A percentile compares a stretch with the other conserved stretches of the same genome.
Evolutionary conservation across 2,329 filamentous ascomycete species (phyloP).

Genomic region (Penicillium capsulatum): DNA sequence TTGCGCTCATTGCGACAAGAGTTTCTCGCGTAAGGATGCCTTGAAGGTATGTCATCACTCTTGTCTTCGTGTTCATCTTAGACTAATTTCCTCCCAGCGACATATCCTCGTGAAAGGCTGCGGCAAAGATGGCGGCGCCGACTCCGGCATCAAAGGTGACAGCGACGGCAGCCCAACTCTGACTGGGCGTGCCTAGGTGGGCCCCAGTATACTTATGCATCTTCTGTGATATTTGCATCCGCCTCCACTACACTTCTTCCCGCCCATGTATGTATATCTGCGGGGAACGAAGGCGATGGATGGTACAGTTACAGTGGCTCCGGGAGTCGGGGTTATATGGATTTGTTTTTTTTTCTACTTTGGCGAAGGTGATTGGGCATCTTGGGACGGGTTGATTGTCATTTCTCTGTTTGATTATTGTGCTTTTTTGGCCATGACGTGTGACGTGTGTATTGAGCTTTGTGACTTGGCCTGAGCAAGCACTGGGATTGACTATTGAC

Average conservation of each 20-base stretch:
- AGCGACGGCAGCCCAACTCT: constrained; percentile 19
- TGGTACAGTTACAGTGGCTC: constrained; percentile 14
- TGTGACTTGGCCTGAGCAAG: constrained; percentile 18
- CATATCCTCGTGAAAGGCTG: constrained; percentile 66
- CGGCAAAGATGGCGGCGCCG: constrained; percentile 47
- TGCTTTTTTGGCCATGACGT: constrained; percentile 22
- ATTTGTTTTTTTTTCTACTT: constrained; percentile 8
- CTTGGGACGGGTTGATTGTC: constrained; percentile 13
- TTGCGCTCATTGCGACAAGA: constrained; percentile 88
- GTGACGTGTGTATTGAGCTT: constrained; percentile 24
- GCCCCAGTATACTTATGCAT: constrained; percentile 9
- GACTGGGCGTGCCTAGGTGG: constrained; percentile 15
- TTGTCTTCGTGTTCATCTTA: background rate
- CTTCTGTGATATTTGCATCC: constrained; percentile 9
- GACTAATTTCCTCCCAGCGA: constrained; percentile 43
- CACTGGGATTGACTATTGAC: constrained; percentile 10
- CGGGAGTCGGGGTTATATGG: constrained; percentile 17
- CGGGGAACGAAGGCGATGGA: constrained; percentile 5
- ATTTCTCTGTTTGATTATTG: constrained; percentile 10
- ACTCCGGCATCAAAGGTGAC: constrained; percentile 17
- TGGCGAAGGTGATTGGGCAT: constrained; percentile 20
- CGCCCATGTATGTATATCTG: constrained; percentile 12
- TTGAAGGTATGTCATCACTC: constrained; percentile 69
- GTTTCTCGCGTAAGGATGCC: constrained; percentile 93
- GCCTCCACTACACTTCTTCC: background rate